Evolutionary conservation across 352 stramenopile genomes (phyloP), one percentile per base, ranked within the genome.

Genomic region (Pythium dissimile): DNA sequence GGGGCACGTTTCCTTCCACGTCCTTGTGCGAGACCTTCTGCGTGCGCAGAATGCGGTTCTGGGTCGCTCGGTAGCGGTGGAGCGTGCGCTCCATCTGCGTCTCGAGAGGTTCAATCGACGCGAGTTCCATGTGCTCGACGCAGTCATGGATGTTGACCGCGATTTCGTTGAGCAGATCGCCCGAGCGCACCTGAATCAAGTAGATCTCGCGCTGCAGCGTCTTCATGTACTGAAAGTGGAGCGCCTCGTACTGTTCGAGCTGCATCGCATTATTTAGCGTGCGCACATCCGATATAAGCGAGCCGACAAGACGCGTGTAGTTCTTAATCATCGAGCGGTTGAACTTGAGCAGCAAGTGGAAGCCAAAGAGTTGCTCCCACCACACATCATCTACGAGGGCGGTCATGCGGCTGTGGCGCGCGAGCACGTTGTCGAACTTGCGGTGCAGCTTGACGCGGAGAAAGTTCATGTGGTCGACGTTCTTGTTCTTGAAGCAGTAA

Each of bases 401-500:
- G 20, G 56, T 67, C 83, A 93, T 93, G 2, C 72, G 71, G n/a
- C 59, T 65, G 39, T 88, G 69, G 12, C 80, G 78, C 2, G 68
- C 80, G 0, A 48, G 23, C 1, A 75, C 72, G 1, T 59, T 67
- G 24, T 88, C 73, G 45, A 93, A 93, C 49, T 93, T 91, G 41
- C 76, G 79, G 11, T 77, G 56, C 26, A 93, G 67, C 50, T 89
- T 90, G 16, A 89, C 57, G 18, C 73, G 79, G 11, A 93, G 51
- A 37, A 93, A 88, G 43, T 93, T 84, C 79, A 93, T 88, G 66
- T 89, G 69, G 24, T 91, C 79, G 24, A 89, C 66, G 50, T 90
- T 89, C 67, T 91, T 92, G 72, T 88, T 89, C 66, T 89, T 88
- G 69, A 92, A 92, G 56, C 83, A 92, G 69, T 92, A 92, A 35